phyloP scores from a whole-genome alignment of 768 basidiomycete genomes.

The Mycena rebaudengoi region DNA sequence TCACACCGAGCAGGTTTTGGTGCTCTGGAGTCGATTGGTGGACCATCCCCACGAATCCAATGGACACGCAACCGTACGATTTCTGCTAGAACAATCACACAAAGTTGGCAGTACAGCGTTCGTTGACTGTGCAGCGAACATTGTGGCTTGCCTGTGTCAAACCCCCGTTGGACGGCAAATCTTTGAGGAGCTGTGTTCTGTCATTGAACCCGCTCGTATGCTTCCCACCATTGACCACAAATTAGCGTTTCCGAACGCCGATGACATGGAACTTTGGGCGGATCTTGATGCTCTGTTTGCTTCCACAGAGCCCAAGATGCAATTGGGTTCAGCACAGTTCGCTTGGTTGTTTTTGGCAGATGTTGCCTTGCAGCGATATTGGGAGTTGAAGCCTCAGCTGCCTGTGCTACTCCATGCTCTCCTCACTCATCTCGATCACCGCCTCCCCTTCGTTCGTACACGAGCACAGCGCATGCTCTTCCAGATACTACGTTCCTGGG shows the following conservation, averaged over 20 bases:
- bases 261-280: conserved; percentile 80
- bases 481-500: conserved; percentile 84
- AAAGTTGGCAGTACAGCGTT: conserved; percentile 84
- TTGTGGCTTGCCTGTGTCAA: conserved; percentile 86
- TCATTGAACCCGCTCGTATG: conserved; percentile 89
- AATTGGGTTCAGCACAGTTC: conserved; percentile 86
- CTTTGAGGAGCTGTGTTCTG: conserved; percentile 84
- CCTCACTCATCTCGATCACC: conserved; percentile 86
- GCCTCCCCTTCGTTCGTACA: conserved; percentile 70
- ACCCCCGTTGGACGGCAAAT: conserved; percentile 75
- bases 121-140: conserved; percentile 79
- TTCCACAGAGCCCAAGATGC: conserved; percentile 68
- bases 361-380: conserved; percentile 76
- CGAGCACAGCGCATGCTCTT: conserved; percentile 84
- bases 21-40: conserved; percentile 82
- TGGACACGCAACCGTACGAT: conserved; percentile 81
- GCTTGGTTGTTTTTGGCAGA: conserved; percentile 88
- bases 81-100: conserved; percentile 87
- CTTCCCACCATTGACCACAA: conserved; percentile 80
- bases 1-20: conserved; percentile 82
- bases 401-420: conserved; percentile 81
- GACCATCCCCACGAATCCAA: conserved; percentile 76
- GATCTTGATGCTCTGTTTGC: conserved; percentile 81
- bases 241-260: conserved; percentile 64
- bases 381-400: conserved; percentile 76